phyloP scores from a whole-genome alignment of 495 filamentous ascomycete species.

The Penicillium paradoxum region DNA sequence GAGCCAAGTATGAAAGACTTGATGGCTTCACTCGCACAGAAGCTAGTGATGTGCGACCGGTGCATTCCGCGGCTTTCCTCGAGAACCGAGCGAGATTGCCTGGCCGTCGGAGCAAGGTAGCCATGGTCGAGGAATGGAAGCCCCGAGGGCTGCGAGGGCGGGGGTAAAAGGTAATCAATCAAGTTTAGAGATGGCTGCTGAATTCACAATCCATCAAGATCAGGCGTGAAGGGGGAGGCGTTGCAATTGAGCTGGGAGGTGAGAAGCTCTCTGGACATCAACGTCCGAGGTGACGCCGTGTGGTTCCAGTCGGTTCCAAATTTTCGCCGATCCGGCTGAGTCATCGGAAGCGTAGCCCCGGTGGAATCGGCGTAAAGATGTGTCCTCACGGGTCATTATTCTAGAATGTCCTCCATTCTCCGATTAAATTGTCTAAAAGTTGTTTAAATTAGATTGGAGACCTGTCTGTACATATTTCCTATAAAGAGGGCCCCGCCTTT shows the following conservation, averaged over 20 bases:
- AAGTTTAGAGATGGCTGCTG: conserved; percentile 18
- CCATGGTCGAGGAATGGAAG: conserved; percentile 51
- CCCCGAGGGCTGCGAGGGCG: conserved; percentile 31
- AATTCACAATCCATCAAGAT: conserved; percentile 28
- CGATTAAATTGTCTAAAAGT: too few species aligned
- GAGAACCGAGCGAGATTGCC: conserved; percentile 59
- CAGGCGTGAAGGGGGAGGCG: not conserved
- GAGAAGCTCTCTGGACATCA: conserved; percentile 24
- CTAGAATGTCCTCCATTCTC: too few species aligned
- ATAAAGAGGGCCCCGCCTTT: not conserved
- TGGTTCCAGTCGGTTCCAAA: conserved; percentile 22
- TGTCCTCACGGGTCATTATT: too few species aligned
- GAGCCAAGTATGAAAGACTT: conserved; percentile 41
- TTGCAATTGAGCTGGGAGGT: conserved; percentile 14
- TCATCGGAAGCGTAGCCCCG: conserved; percentile 7
- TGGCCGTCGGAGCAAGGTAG: conserved; percentile 60
- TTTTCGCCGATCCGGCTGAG: conserved; percentile 21
- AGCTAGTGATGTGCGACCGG: conserved; percentile 38
- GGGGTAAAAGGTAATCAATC: conserved; percentile 25
- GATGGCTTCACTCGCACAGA: conserved; percentile 32
- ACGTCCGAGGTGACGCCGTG: conserved; percentile 14
- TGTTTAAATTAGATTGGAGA: not conserved
- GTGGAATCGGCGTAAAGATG: conserved; percentile 12
- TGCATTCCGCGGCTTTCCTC: conserved; percentile 45
- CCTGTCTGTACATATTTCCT: not conserved